A percentile compares a stretch with the other conserved stretches of the same genome.
These are phyloP conservation scores for Fusarium subglutinans DNA, from an alignment of 2,329 filamentous ascomycete genomes.

Conservation along the genomic window DNA sequence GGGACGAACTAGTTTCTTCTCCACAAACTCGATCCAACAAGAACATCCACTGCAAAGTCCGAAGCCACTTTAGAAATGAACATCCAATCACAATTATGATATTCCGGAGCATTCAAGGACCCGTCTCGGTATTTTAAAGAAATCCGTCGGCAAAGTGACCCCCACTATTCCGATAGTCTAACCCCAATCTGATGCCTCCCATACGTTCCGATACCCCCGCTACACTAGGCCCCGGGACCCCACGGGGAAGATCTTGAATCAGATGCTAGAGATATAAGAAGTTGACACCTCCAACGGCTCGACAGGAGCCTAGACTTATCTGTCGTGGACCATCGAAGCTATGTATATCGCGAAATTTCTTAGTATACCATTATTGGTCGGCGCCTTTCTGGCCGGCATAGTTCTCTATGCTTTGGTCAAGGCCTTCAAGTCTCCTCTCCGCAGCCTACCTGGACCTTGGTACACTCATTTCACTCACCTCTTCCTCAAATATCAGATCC, in stretches of 20 bases:
- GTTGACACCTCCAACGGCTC: fast-evolving
- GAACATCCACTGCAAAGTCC: fast-evolving
- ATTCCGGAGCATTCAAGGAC: neutral
- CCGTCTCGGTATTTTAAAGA: neutral
- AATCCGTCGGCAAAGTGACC: neutral
- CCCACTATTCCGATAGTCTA: neutral
- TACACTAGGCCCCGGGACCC: fast-evolving
- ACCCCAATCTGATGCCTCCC: neutral
- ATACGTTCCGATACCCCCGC: neutral
- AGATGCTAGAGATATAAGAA: neutral
- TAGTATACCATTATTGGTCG: fast-evolving
- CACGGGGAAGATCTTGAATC: neutral
- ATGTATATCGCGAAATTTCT: neutral
- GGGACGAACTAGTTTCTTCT: neutral
- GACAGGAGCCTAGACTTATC: fast-evolving
- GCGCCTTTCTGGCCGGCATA: neutral
- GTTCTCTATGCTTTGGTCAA: neutral
- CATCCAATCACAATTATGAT: fast-evolving
- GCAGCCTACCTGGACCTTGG: conserved; percentile 7
- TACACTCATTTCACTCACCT: conserved; percentile 15
- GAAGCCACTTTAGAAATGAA: fast-evolving
- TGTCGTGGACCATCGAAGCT: fast-evolving
- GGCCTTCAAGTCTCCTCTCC: neutral
- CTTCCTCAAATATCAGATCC: neutral
- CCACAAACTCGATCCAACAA: neutral